Conservation (phyloP, 768 basidiomycete species). For the Tricholomella constricta region DNA sequence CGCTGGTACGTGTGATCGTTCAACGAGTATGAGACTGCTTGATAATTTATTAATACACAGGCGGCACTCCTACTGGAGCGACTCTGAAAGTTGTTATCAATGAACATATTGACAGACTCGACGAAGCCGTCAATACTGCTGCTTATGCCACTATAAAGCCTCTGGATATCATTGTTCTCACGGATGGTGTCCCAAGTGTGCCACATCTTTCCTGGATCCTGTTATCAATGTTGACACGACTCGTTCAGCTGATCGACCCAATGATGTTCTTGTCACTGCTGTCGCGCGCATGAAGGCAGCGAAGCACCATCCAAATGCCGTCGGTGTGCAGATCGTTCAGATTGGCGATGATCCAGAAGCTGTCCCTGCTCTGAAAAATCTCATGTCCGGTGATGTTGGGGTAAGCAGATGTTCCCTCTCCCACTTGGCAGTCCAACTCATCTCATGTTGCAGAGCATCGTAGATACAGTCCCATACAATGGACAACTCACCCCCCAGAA, state of each 20-base stretch:
- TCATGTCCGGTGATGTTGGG: slow-evolving; percentile 29
- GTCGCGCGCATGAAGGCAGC: slow-evolving; percentile 21
- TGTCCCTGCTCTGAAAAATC: slow-evolving; percentile 20
- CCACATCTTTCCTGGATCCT: not conserved
- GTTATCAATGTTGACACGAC: not conserved
- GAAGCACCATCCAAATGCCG: slow-evolving; percentile 34
- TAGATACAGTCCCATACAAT: slow-evolving; percentile 31
- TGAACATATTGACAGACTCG: slow-evolving; percentile 24
- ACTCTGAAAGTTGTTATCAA: slow-evolving; percentile 23
- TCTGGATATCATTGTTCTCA: slow-evolving; percentile 35
- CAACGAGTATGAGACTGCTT: not conserved
- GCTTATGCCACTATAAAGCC: slow-evolving; percentile 27
- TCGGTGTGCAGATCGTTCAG: slow-evolving; percentile 36
- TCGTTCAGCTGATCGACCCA: slow-evolving; percentile 19
- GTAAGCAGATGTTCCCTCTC: slow-evolving; percentile 13
- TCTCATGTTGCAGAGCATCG: slow-evolving; percentile 27
- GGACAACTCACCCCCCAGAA: slow-evolving; percentile 27
- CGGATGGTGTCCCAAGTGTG: slow-evolving; percentile 33
- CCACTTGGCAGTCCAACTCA: not conserved
- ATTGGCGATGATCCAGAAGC: slow-evolving; percentile 28
- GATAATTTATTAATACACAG: slow-evolving; percentile 14
- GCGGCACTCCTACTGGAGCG: slow-evolving; percentile 31
- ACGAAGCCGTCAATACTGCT: slow-evolving; percentile 12
- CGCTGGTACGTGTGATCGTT: slow-evolving; percentile 2
- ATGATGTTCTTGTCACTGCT: slow-evolving; percentile 23